Conservation (phyloP, 2,329 filamentous ascomycete genomes). For the Arthrocladium fulminans region DNA sequence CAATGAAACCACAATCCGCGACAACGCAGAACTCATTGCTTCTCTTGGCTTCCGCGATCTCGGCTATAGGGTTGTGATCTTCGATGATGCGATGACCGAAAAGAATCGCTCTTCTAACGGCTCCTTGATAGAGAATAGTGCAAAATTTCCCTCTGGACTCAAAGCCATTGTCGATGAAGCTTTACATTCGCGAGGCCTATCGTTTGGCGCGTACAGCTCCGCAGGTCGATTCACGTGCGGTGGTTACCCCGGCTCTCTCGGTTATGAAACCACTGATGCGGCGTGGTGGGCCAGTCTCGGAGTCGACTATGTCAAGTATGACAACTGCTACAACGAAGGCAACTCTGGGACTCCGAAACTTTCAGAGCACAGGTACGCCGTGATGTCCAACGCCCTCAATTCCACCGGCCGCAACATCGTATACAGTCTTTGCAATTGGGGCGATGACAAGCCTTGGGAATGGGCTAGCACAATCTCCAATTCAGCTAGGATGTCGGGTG, state of each 20-base stretch:
- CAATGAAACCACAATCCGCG: slow-evolving; percentile 17
- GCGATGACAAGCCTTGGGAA: slow-evolving; percentile 39
- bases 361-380: slow-evolving; percentile 40
- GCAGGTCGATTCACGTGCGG: slow-evolving; percentile 27
- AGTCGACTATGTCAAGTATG: slow-evolving; percentile 39
- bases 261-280: slow-evolving; percentile 46
- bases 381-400: slow-evolving; percentile 42
- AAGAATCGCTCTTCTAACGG: slow-evolving; percentile 36
- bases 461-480: slow-evolving; percentile 42
- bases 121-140: slow-evolving; percentile 33
- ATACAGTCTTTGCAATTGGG: slow-evolving; percentile 45
- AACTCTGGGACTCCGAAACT: slow-evolving; percentile 40
- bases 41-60: slow-evolving; percentile 28
- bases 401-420: slow-evolving; percentile 38
- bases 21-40: slow-evolving; percentile 13
- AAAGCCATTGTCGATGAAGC: slow-evolving; percentile 35
- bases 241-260: slow-evolving; percentile 37
- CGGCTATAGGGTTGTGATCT: slow-evolving; percentile 44
- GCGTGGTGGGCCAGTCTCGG: slow-evolving; percentile 44
- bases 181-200: slow-evolving; percentile 42
- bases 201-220: slow-evolving; percentile 47
- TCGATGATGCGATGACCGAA: slow-evolving; percentile 47
- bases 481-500: slow-evolving; percentile 39
- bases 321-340: slow-evolving; percentile 50
- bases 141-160: slow-evolving; percentile 43